Conservation (phyloP, 768 basidiomycete genomes). For the Auricularia cornea region DNA sequence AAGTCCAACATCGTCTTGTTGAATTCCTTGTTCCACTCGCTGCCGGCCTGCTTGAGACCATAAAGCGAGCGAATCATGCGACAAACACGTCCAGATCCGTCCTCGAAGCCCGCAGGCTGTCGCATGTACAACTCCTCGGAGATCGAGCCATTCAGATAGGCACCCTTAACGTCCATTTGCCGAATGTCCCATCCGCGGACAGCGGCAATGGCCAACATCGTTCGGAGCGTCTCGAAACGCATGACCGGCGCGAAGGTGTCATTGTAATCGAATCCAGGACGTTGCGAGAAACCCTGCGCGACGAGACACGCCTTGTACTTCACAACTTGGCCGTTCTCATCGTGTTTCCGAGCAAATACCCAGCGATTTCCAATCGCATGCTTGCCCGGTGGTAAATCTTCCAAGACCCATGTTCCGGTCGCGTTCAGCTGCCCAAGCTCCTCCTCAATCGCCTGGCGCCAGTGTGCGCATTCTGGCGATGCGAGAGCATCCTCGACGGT, state of each 20-base stretch:
- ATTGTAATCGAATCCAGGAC: too few species aligned
- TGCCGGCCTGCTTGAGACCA: conserved; percentile 23
- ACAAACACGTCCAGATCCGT: conserved; percentile 14
- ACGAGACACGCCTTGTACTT: too few species aligned
- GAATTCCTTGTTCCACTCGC: conserved; percentile 24
- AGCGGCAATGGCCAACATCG: conserved; percentile 19
- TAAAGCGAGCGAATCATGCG: conserved; percentile 18
- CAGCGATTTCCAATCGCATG: conserved; percentile 13
- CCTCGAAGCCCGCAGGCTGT: conserved; percentile 18
- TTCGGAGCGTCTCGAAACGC: too few species aligned
- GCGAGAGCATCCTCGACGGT: conserved; percentile 7
- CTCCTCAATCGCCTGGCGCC: conserved; percentile 14
- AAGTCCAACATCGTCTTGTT: conserved; percentile 12
- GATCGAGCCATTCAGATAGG: conserved; percentile 22
- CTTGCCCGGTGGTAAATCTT: conserved; percentile 9
- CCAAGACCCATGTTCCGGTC: conserved; percentile 15
- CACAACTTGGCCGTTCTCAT: conserved; percentile 13
- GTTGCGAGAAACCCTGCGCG: too few species aligned
- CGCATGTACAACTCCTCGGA: conserved; percentile 27
- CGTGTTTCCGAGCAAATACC: conserved; percentile 17
- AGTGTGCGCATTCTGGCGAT: conserved; percentile 8
- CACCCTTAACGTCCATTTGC: conserved; percentile 22
- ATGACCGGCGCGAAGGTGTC: too few species aligned
- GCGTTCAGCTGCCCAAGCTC: conserved; percentile 15
- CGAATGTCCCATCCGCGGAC: conserved; percentile 21